phyloP scores from a whole-genome alignment of 768 basidiomycete species.

The Leccinum broughii region DNA sequence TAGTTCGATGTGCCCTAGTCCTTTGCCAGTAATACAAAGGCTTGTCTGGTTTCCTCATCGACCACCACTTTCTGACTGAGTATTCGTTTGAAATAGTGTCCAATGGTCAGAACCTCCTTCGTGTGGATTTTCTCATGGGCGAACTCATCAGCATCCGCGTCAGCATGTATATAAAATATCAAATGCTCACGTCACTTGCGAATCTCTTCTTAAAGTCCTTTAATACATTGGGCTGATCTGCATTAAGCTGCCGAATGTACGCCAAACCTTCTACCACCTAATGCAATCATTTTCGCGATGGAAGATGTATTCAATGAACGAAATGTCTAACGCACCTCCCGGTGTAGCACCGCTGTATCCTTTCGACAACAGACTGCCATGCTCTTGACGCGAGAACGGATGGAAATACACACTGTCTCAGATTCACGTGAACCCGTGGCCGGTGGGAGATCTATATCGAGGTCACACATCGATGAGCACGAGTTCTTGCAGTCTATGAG shows the following conservation, averaged over 20 bases:
- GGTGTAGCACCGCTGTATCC: neutral
- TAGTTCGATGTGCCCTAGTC: too few species aligned
- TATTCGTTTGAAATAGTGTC: neutral
- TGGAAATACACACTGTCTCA: neutral
- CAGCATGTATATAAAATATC: neutral
- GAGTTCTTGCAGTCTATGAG: too few species aligned
- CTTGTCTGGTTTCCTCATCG: neutral
- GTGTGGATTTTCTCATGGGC: neutral
- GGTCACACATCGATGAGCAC: too few species aligned
- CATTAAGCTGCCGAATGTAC: neutral
- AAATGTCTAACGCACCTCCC: neutral
- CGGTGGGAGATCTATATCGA: too few species aligned
- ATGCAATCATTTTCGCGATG: neutral
- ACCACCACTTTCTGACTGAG: neutral
- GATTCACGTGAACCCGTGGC: too few species aligned
- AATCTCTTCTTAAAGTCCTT: neutral
- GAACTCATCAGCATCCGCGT: neutral
- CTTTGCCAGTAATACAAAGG: neutral
- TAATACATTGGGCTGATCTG: neutral
- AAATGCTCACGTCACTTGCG: neutral
- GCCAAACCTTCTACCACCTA: neutral
- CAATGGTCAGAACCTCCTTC: neutral
- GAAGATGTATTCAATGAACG: too few species aligned
- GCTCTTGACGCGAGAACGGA: neutral
- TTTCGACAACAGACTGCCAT: neutral